Conservation (phyloP, 2,329 filamentous ascomycete genomes). For the Venturia oleaginea region DNA sequence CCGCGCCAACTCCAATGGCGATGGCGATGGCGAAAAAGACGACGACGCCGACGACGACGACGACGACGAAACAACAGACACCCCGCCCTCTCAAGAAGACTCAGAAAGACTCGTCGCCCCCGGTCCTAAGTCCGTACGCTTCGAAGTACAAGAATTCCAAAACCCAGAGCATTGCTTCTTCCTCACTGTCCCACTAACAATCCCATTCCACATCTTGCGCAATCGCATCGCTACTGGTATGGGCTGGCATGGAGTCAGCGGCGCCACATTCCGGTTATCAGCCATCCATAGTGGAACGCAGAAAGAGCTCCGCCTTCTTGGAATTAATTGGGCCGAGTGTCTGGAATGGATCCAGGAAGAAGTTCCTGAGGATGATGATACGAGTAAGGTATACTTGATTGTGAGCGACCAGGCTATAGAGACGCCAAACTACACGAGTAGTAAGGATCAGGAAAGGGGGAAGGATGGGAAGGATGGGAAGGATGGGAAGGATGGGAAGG, state of each 20-base stretch:
- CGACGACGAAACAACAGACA: not conserved
- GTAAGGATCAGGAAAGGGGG: not conserved
- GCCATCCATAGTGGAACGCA: not conserved
- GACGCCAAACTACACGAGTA: not conserved
- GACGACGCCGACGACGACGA: not conserved
- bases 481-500: not conserved
- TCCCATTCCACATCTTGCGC: not conserved
- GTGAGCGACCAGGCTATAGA: not conserved
- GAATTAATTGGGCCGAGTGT: not conserved
- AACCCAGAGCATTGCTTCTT: not conserved
- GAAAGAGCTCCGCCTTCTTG: not conserved
- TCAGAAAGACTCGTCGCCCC: not conserved
- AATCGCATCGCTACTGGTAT: not conserved
- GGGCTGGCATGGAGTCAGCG: not conserved
- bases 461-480: not conserved
- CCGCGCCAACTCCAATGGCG: no score
- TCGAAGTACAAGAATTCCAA: not conserved
- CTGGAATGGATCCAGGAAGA: not conserved
- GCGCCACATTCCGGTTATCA: not conserved
- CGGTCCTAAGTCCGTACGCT: not conserved
- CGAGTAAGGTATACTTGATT: not conserved
- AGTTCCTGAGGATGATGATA: not conserved
- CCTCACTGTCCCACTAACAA: not conserved
- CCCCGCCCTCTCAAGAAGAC: not conserved
- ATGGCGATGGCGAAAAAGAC: no score